Base-by-base conservation (phyloP, 768 basidiomycete species). In the Leccinum truebloodii region DNA sequence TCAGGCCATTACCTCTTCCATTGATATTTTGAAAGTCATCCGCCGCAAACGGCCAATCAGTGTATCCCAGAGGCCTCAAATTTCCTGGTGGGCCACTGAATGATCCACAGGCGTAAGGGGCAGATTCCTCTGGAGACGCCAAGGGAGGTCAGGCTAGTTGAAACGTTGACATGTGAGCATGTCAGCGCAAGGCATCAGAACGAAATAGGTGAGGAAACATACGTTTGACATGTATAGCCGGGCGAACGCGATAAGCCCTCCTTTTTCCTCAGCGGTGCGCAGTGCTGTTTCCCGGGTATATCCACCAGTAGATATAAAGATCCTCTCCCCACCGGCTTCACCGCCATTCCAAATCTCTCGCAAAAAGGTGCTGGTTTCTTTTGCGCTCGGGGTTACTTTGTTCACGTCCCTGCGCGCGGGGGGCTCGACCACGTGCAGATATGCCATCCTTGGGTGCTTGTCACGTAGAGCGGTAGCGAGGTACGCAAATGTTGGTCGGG, bases 401-500 rank as follows among this genome's bases (percentile, higher is more conserved):
- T 67, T 63, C 2, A 0, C 1, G 7, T 9, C 20, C 2, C 67
- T 71, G 18, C 22, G 30, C 16, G 70, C 35, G 72, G 75, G 71
- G 12, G 80, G 75, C 61, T 86, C 82, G 49, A 78, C 67, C 22
- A 80, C 63, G 61, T 86, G 85, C 5, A 87, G 62, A 70, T 86
- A 88, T 0, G 84, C 83, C 24, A 83, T 67, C 9, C 70, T 61
- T 1, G 66, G 62, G 22, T 67, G 57, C 22, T 73, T 72, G 48
- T 69, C 61, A n/a, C 65, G 68, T 26, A 88, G 60, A 46, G 78
- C 57, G 5, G 73, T 56, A 22, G 82, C 77, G 35, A 88, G 63
- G 69, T 86, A 78, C 0, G 75, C 62, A 73, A 83, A 89, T 9
- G 81, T 82, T 0, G 85, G 83, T 3, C 79, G 71, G 0, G 85